Evolutionary conservation across 2,329 filamentous ascomycete genomes (phyloP).

Genomic region (Ophiocordyceps camponoti-floridani): DNA sequence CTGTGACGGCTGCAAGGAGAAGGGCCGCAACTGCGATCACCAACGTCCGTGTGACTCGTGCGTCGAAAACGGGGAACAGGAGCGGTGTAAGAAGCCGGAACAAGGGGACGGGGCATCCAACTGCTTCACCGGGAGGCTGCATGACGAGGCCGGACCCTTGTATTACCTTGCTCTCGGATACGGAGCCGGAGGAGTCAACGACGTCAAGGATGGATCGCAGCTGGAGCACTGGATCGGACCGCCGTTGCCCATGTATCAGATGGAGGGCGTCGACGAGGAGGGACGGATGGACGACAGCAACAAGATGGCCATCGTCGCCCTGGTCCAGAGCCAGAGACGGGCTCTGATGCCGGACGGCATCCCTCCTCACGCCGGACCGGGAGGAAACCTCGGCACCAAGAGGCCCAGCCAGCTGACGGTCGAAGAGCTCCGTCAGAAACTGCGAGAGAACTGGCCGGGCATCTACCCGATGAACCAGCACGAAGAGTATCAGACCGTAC

Average conservation of each 20-base stretch:
- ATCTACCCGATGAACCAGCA: no score
- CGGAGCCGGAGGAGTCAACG: slow-evolving; percentile 11
- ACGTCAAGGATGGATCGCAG: slow-evolving; percentile 7
- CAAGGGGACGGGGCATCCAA: slow-evolving; percentile 1
- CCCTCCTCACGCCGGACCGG: slow-evolving; percentile 1
- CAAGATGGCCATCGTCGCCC: slow-evolving; percentile 1
- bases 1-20: slow-evolving; percentile 8
- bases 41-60: slow-evolving; percentile 20
- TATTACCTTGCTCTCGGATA: slow-evolving; percentile 17
- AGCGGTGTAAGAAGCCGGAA: slow-evolving; percentile 4
- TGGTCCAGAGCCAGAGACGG: slow-evolving; percentile 1
- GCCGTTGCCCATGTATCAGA: slow-evolving; percentile 3
- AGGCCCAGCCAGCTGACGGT: slow-evolving; percentile 1
- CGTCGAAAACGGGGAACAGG: slow-evolving; percentile 2
- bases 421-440: background rate
- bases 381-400: background rate
- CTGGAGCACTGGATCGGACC: slow-evolving; percentile 11
- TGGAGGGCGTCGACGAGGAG: slow-evolving; percentile 1
- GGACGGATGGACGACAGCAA: background rate
- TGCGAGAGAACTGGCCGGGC: background rate
- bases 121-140: slow-evolving; percentile 5
- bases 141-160: slow-evolving; percentile 7
- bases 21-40: slow-evolving; percentile 13
- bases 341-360: background rate
- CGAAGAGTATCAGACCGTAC: no score